phyloP scores from a whole-genome alignment of 768 basidiomycete species.

The Pleurotus eryngii region DNA sequence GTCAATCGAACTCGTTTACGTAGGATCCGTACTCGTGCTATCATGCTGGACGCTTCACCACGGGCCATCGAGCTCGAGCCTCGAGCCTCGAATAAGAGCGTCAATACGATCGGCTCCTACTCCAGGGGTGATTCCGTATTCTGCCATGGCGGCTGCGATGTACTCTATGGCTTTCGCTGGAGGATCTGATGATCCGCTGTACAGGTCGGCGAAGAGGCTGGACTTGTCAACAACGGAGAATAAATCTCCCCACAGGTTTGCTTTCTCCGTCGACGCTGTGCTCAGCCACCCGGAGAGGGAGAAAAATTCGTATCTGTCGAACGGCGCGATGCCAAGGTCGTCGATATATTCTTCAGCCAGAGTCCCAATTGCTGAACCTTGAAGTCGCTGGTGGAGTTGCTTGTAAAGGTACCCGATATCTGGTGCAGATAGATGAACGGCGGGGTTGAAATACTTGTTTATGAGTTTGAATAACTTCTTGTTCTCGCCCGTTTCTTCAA shows the following conservation, averaged over 20 bases:
- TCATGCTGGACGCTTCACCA: not conserved
- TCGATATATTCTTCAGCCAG: constrained; percentile 4
- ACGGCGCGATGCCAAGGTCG: constrained; percentile 2
- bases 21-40: not conserved
- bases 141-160: not conserved
- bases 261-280: not conserved
- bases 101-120: not conserved
- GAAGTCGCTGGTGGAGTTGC: constrained; percentile 1
- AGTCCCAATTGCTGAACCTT: not conserved
- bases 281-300: not conserved
- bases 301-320: not conserved
- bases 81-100: constrained; percentile 1
- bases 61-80: not conserved
- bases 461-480: constrained; percentile 1
- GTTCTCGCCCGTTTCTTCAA: not conserved
- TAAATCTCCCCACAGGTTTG: not conserved
- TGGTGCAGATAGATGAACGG: not conserved
- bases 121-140: not conserved
- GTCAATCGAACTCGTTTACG: not conserved
- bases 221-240: not conserved
- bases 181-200: not conserved
- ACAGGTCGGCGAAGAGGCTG: not conserved
- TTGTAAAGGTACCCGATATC: not conserved
- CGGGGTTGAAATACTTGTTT: constrained; percentile 8
- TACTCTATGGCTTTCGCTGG: not conserved